Evolutionary conservation across 2,329 filamentous ascomycete species (phyloP).

Genomic region (Teratosphaeria nubilosa): DNA sequence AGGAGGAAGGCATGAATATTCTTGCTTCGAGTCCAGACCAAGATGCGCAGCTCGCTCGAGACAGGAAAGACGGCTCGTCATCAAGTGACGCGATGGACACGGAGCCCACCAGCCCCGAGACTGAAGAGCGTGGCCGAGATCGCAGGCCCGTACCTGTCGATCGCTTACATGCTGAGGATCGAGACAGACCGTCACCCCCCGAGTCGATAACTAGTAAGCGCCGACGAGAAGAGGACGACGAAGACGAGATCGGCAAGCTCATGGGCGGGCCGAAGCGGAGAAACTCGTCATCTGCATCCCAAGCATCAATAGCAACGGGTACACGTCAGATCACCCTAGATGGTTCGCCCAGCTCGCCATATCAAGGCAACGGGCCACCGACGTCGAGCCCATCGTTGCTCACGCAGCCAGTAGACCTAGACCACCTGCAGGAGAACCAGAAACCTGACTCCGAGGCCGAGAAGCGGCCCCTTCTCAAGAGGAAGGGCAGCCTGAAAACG

Average conservation of each 20-base stretch:
- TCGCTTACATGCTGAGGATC: slow-evolving; percentile 14
- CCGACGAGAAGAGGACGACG: slow-evolving; percentile 82
- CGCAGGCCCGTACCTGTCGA: slow-evolving; percentile 17
- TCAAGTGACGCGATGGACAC: slow-evolving; percentile 1
- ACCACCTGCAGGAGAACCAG: slow-evolving; percentile 6
- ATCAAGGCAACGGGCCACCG: not conserved
- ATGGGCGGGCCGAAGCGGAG: slow-evolving; percentile 43
- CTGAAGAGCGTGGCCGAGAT: slow-evolving; percentile 6
- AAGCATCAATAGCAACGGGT: slow-evolving; percentile 11
- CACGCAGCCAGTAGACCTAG: not conserved
- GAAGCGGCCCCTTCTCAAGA: slow-evolving; percentile 25
- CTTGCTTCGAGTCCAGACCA: slow-evolving; percentile 38
- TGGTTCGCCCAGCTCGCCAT: not conserved
- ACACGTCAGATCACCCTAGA: slow-evolving; percentile 18
- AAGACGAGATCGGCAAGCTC: slow-evolving; percentile 85
- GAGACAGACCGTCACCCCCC: slow-evolving; percentile 41
- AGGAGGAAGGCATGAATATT: slow-evolving; percentile 47
- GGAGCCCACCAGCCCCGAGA: not conserved
- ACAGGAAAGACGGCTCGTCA: not conserved
- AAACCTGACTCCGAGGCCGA: slow-evolving; percentile 9
- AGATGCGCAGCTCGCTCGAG: not conserved
- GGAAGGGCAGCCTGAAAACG: slow-evolving; percentile 34
- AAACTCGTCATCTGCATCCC: slow-evolving; percentile 23
- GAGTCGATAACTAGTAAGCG: slow-evolving; percentile 83
- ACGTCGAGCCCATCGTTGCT: not conserved